These are phyloP conservation scores for Paxillus involutus DNA, from an alignment of 768 basidiomycete genomes.

Conservation along the genomic window DNA sequence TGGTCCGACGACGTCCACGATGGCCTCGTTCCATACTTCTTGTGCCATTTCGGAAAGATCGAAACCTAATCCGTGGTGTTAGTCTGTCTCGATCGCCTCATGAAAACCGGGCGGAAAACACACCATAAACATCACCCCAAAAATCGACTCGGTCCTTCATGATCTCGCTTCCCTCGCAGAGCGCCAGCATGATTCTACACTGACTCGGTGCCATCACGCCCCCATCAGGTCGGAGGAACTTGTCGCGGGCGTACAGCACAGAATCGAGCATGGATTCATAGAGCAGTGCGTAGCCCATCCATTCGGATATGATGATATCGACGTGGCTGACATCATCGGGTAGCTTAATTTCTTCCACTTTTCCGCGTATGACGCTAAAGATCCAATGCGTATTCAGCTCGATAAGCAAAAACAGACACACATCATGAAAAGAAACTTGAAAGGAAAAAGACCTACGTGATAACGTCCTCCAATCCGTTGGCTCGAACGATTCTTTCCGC, in stretches of 20 bases:
- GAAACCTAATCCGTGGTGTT: slow-evolving; percentile 60
- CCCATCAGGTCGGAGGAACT: slow-evolving; percentile 65
- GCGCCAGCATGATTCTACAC: slow-evolving; percentile 78
- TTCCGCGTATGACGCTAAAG: slow-evolving; percentile 76
- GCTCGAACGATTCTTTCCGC: slow-evolving; percentile 75
- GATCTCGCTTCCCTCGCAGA: slow-evolving; percentile 75
- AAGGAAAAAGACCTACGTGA: slow-evolving; percentile 50
- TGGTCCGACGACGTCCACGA: slow-evolving; percentile 75
- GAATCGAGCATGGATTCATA: slow-evolving; percentile 99
- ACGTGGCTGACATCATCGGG: slow-evolving; percentile 75
- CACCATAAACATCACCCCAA: slow-evolving; percentile 92
- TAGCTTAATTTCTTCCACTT: slow-evolving; percentile 83
- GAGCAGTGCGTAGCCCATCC: slow-evolving; percentile 93
- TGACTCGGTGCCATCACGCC: slow-evolving; percentile 94
- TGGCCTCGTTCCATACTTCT: slow-evolving; percentile 75
- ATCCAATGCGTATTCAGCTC: not conserved
- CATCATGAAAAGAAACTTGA: not conserved
- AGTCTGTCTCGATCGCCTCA: not conserved
- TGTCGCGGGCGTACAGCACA: slow-evolving; percentile 84
- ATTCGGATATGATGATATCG: slow-evolving; percentile 95
- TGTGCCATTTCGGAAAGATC: slow-evolving; percentile 82
- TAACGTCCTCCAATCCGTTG: slow-evolving; percentile 70
- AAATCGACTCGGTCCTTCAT: slow-evolving; percentile 82
- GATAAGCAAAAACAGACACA: not conserved
- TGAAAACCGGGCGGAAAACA: slow-evolving; percentile 11